Evolutionary conservation across 1,284 basidiomycete species (phyloP).

Genomic region (Xerocomus nothofagi): DNA sequence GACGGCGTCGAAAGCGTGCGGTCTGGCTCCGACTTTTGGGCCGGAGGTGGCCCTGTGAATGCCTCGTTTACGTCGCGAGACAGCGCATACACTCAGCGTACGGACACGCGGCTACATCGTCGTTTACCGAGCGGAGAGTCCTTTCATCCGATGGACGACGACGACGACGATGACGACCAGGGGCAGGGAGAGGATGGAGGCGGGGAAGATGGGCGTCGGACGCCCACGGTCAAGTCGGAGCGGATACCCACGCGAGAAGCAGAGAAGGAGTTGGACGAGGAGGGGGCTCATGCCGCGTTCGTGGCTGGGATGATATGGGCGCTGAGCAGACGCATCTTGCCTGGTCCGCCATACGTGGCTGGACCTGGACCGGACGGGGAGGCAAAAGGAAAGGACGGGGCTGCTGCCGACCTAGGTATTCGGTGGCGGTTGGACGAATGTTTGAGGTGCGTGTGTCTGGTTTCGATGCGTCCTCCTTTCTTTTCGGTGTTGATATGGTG

Average conservation of each 20-base stretch:
- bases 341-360: slow-evolving; percentile 70
- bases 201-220: slow-evolving; percentile 25
- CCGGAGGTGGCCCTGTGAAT: slow-evolving; percentile 39
- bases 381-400: slow-evolving; percentile 42
- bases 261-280: slow-evolving; percentile 57
- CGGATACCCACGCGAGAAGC: slow-evolving; percentile 27
- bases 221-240: slow-evolving; percentile 27
- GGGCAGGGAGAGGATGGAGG: slow-evolving; percentile 1
- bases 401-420: slow-evolving; percentile 54
- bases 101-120: slow-evolving; percentile 23
- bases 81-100: slow-evolving; percentile 15
- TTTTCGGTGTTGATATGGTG: too few relatives aligned
- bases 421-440: slow-evolving; percentile 77
- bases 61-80: slow-evolving; percentile 22
- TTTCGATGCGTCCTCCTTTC: not conserved
- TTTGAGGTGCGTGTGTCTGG: slow-evolving; percentile 55
- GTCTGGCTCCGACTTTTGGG: slow-evolving; percentile 75
- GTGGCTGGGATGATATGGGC: slow-evolving; percentile 80
- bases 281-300: slow-evolving; percentile 76
- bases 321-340: slow-evolving; percentile 61
- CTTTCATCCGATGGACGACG: slow-evolving; percentile 36
- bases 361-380: slow-evolving; percentile 36
- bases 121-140: slow-evolving; percentile 28
- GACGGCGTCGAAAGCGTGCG: slow-evolving; percentile 58
- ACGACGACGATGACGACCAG: slow-evolving; percentile 25